Conservation (phyloP, 2,329 filamentous ascomycete species). For the Ascocoryne sarcoides region DNA sequence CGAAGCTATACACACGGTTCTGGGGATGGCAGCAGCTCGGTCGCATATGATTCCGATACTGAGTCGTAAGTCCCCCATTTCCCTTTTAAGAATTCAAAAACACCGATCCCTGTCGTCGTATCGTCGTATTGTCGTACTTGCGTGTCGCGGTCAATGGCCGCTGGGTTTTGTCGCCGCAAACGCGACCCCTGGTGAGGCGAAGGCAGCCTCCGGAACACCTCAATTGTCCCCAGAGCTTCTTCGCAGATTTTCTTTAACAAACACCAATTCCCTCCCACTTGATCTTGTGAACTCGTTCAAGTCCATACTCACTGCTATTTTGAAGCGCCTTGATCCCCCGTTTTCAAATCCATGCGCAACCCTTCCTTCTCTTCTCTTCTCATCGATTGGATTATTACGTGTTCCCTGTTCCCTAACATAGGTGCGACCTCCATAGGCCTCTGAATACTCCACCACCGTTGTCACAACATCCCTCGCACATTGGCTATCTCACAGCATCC, state of each 20-base stretch:
- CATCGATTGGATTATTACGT: too few species aligned
- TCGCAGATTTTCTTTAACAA: too few species aligned
- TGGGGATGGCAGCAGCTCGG: constrained; percentile 22
- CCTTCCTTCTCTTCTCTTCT: too few species aligned
- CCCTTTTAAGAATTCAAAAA: constrained; percentile 1
- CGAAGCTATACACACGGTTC: constrained; percentile 5
- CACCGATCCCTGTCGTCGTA: neutral
- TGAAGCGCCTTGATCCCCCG: too few species aligned
- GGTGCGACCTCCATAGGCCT: constrained; percentile 3
- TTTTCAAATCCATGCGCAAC: too few species aligned
- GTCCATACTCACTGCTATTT: too few species aligned
- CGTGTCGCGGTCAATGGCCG: neutral
- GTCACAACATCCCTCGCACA: constrained; percentile 54
- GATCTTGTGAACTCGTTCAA: too few species aligned
- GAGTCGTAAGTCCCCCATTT: constrained; percentile 26
- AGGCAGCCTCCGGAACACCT: too few species aligned
- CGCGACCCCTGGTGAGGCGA: neutral
- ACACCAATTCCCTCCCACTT: too few species aligned
- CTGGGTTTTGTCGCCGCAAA: neutral
- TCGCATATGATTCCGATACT: constrained; percentile 27
- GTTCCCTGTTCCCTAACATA: neutral
- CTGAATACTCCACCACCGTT: constrained; percentile 38
- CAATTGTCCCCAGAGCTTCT: too few species aligned
- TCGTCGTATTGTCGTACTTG: neutral
- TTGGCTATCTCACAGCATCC: constrained; percentile 59